A percentile compares a stretch with the other conserved stretches of the same genome.
Evolutionary conservation across 192 early-diverging fungal genomes (phyloP).

Genomic region (Oehlia diaphana): DNA sequence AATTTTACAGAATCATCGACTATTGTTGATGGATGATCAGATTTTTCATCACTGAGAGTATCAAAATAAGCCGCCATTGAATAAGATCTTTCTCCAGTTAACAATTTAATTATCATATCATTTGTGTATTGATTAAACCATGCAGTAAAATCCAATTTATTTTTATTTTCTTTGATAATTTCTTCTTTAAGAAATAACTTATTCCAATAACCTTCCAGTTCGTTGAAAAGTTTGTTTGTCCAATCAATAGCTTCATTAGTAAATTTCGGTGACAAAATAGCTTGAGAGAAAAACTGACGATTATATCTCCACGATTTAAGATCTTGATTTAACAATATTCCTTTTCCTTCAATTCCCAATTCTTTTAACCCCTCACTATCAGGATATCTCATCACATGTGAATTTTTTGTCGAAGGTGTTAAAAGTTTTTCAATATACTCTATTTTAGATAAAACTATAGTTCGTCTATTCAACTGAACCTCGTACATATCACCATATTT

Average conservation of each 20-base stretch:
- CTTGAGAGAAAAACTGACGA: slow-evolving; percentile 6
- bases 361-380: not conserved
- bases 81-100: not conserved
- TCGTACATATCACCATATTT: slow-evolving; percentile 23
- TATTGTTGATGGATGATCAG: not conserved
- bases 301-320: not conserved
- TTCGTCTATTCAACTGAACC: not conserved
- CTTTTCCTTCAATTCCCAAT: not conserved
- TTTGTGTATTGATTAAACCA: slow-evolving; percentile 5
- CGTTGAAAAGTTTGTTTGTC: not conserved
- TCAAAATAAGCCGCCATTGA: not conserved
- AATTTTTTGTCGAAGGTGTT: not conserved
- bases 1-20: not conserved
- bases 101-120: not conserved
- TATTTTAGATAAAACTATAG: not conserved
- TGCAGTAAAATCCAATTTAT: not conserved
- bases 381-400: not conserved
- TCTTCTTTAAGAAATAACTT: not conserved
- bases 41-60: not conserved
- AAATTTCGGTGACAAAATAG: not conserved
- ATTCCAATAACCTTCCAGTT: not conserved
- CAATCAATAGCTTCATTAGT: not conserved
- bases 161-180: not conserved
- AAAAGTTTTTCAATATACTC: slow-evolving; percentile 15
- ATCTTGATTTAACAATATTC: not conserved